Evolutionary conservation across 139 green algal species (phyloP), one percentile per base, ranked within the genome.

Genomic region (Asterochloris sp.): DNA sequence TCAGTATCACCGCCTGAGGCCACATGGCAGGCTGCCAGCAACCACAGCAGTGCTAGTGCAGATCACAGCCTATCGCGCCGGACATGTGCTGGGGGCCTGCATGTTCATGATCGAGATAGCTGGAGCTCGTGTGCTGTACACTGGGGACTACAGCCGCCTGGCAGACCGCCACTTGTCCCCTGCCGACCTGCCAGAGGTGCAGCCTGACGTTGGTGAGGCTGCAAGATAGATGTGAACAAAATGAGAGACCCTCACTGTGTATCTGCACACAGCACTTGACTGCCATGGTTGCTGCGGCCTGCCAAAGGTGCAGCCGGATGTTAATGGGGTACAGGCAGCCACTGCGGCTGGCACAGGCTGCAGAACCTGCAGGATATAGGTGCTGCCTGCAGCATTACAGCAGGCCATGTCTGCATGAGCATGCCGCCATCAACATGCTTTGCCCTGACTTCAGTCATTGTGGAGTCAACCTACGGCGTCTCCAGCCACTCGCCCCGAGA

Each of bases 71-170:
- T 98, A 97, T 84, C 89, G 92, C 0, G 97, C 97, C 0, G 97
- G 97, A 2, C 97, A 99, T 85, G 96, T 99, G 73, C 86, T 99
- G 84, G 97, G 97, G 19, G 97, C 97, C n/a, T 95, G 94, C 62
- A 99, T 99, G 97, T 99, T 99, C 89, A 93, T 96, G 90, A 94
- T 99, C 27, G 94, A 99, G 83, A 95, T 99, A 27, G 94, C 85
- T 27, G 97, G 97, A 64, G 90, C 96, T 89, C 84, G 93, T 38
- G 88, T 94, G 79, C 91, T 99, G 68, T 99, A 99, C 91, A 99
- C 97, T 1, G 95, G 95, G 0, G 94, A 98, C 89, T 98, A 98
- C 91, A 92, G 80, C 62, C 89, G 95, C 67, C 85, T 95, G 29
- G 85, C 94, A 0, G 95, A 98, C 90, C 85, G 95, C 13, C 95